Percentiles rank a stretch among this genome's conserved stretches.
Evolutionary conservation across 2,329 filamentous ascomycete species (phyloP).

Genomic region (Phaeosphaeriaceae sp.): DNA sequence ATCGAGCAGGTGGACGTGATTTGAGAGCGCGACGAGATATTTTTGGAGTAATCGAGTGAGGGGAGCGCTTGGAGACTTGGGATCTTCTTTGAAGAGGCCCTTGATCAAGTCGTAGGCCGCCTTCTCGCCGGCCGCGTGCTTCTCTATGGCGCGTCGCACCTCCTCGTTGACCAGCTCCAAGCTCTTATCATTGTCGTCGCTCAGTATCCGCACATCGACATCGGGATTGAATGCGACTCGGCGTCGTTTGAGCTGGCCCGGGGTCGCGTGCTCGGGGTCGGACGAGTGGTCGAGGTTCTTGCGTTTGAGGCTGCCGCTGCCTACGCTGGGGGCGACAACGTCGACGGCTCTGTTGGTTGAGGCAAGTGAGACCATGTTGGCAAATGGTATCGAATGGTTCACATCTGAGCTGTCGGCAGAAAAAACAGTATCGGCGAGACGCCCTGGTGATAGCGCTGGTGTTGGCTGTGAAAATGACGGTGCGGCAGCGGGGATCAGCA

Average conservation of each 20-base stretch:
- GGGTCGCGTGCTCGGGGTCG: slow-evolving; percentile 40
- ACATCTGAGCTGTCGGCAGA: slow-evolving; percentile 28
- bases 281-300: slow-evolving; percentile 40
- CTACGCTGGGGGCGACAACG: slow-evolving; percentile 37
- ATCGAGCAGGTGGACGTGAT: slow-evolving; percentile 63
- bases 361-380: slow-evolving; percentile 49
- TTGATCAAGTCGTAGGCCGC: slow-evolving; percentile 64
- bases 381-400: slow-evolving; percentile 20
- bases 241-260: slow-evolving; percentile 51
- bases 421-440: not conserved
- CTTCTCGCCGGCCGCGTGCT: slow-evolving; percentile 61
- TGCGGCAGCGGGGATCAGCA: slow-evolving; percentile 12
- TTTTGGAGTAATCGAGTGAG: slow-evolving; percentile 61
- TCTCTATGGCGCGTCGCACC: slow-evolving; percentile 64
- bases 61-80: slow-evolving; percentile 57
- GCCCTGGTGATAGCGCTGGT: slow-evolving; percentile 2
- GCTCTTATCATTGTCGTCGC: slow-evolving; percentile 59
- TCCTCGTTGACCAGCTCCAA: slow-evolving; percentile 66
- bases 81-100: slow-evolving; percentile 58
- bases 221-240: slow-evolving; percentile 59
- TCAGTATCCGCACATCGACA: slow-evolving; percentile 54
- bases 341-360: slow-evolving; percentile 34
- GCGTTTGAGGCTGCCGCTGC: slow-evolving; percentile 47
- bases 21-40: slow-evolving; percentile 65
- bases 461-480: slow-evolving; percentile 14